phyloP scores from a whole-genome alignment of 129 eudicot species.

The Erigeron canadensis region DNA sequence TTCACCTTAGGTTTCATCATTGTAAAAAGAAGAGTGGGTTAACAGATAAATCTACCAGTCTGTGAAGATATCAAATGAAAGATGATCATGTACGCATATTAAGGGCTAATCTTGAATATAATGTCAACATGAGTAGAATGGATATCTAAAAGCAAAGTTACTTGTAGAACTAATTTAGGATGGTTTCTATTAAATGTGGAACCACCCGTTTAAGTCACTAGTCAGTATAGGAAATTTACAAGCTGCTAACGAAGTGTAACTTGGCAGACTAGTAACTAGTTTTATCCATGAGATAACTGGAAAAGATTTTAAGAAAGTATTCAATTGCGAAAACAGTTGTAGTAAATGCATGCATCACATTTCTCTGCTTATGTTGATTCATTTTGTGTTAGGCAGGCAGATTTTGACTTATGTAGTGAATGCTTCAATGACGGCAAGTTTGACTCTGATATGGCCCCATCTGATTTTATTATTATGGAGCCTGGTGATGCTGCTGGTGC shows the following conservation, averaged over 20 bases:
- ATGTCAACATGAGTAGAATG: neutral
- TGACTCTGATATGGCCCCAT: slow-evolving; percentile 82
- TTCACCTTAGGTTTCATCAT: neutral
- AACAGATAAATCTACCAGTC: slow-evolving; percentile 4
- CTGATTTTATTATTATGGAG: slow-evolving; percentile 98
- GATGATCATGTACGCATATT: neutral
- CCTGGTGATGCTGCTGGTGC: slow-evolving; percentile 91
- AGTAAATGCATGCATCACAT: neutral
- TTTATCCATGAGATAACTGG: neutral
- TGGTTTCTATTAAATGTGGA: neutral
- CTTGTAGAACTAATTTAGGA: neutral
- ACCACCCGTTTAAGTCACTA: no score
- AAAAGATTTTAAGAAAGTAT: neutral
- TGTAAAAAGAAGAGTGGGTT: neutral
- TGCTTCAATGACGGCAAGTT: slow-evolving; percentile 94
- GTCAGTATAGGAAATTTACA: no score
- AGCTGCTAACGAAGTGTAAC: no score
- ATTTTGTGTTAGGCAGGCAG: slow-evolving; percentile 75
- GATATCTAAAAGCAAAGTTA: neutral
- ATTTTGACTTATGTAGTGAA: slow-evolving; percentile 91
- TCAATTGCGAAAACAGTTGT: neutral
- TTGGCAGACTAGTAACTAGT: neutral
- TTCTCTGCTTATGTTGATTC: slow-evolving; percentile 34
- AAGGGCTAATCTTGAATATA: neutral
- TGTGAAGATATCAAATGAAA: neutral